Evolutionary conservation across 352 stramenopile species (phyloP), one percentile per base, ranked within the genome.

Genomic region (Saprolegnia diclina): DNA sequence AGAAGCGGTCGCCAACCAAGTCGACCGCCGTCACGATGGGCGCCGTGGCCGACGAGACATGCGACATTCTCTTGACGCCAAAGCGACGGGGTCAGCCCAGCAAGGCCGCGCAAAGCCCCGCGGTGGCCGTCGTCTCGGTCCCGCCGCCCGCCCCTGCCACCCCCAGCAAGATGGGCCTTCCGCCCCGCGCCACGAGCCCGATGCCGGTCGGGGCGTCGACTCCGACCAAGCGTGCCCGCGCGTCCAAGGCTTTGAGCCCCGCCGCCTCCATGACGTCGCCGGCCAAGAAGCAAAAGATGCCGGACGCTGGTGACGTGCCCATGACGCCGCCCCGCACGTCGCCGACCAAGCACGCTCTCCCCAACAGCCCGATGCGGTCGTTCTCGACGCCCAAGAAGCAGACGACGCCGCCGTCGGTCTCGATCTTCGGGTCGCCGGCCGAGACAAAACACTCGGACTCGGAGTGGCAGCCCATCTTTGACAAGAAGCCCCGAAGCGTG

Each of bases 401-500:
- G 42, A n/a, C 11, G 3, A 59, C 52, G 24, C 52, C 52, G 19
- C 52, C 52, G 24, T 59, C 52, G 11, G 52, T 59, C 13, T 42
- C 52, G 3, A 14, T 59, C 52, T 59, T 59, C 11, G 52, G 52
- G 24, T 59, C 52, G 52, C 52, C 52, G 24, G 42, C 42, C 42
- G 52, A 59, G 35, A 40, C 35, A 14, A 59, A 59, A 9, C 13
- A 26, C 13, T 40, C 24, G 11, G 52, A 10, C 2, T 59, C 52
- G 3, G 52, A 59, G 35, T 59, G 52, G 52, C 52, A 59, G 35
- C 52, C 52, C 2, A 59, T 59, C 35, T 59, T 59, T 24, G 52
- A 59, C 52, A 59, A 59, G 35, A 59, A 59, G 52, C 52, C 13
- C 24, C 2, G 35, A 40, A 16, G 2, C 52, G 52, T 14, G 11